Percentiles rank a stretch among this genome's conserved stretches.
Evolutionary conservation across 1,284 basidiomycete genomes (phyloP).

Genomic region (Microstroma glucosiphilum): DNA sequence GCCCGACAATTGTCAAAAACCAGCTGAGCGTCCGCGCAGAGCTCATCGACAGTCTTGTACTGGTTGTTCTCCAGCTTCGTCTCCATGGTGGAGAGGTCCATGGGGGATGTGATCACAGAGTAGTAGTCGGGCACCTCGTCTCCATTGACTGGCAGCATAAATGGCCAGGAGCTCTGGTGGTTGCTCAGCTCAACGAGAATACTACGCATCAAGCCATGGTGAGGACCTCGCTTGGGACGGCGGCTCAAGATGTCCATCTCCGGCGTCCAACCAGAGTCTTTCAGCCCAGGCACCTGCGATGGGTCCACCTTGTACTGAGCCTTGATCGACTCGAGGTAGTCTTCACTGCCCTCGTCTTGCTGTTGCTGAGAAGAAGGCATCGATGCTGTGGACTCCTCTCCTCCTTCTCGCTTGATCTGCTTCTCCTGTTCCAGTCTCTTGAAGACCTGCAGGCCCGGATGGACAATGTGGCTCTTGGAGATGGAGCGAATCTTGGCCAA

Average conservation of each 20-base stretch:
- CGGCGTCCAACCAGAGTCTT: constrained; percentile 86
- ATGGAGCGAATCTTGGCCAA: constrained; percentile 80
- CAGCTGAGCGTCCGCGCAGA: constrained; percentile 66
- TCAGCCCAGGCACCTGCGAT: constrained; percentile 37
- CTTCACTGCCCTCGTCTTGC: constrained; percentile 21
- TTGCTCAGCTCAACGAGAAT: constrained; percentile 74
- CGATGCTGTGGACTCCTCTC: neutral
- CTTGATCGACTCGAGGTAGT: constrained; percentile 1
- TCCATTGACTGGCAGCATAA: constrained; percentile 70
- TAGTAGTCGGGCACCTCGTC: constrained; percentile 87
- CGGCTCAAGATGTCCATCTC: constrained; percentile 71
- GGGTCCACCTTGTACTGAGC: constrained; percentile 35
- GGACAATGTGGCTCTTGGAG: constrained; percentile 78
- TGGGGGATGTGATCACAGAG: constrained; percentile 80
- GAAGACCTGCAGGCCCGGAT: constrained; percentile 75
- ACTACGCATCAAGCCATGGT: constrained; percentile 68
- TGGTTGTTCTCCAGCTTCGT: constrained; percentile 73
- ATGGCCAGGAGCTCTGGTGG: constrained; percentile 82
- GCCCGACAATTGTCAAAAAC: constrained; percentile 83
- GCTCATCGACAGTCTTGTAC: constrained; percentile 70
- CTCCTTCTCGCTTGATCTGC: constrained; percentile 1
- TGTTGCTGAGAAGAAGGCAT: constrained; percentile 3
- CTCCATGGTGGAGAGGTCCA: constrained; percentile 93
- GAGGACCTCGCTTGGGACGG: constrained; percentile 58
- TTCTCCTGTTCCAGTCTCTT: constrained; percentile 10